Conservation (phyloP, 345 rosid genomes). For the Nephelium lappaceum region DNA sequence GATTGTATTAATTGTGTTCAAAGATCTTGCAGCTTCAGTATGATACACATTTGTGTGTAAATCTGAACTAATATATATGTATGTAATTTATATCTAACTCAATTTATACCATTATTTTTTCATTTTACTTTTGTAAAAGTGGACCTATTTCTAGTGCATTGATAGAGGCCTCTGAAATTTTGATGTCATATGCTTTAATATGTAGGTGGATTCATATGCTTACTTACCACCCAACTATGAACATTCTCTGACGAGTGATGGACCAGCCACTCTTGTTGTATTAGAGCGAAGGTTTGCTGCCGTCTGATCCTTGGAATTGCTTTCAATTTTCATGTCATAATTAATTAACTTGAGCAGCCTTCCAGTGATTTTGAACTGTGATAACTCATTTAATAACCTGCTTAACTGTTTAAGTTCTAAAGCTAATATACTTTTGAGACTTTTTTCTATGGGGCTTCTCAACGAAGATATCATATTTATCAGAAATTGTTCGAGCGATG, state of each 20-base stretch:
- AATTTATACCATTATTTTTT: not conserved
- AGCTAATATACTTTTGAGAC: not conserved
- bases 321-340: constrained; percentile 15
- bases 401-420: not conserved
- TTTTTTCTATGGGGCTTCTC: constrained; percentile 8
- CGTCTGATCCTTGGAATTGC: not conserved
- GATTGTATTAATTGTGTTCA: not conserved
- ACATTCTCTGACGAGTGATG: constrained; percentile 56
- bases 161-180: not conserved
- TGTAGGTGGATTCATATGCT: constrained; percentile 87
- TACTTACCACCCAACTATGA: constrained; percentile 77
- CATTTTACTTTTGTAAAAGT: constrained; percentile 6
- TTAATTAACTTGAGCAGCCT: not conserved
- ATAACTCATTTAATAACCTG: not conserved
- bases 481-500: not conserved
- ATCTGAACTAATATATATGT: not conserved
- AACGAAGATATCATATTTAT: constrained; percentile 6
- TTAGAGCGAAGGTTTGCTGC: constrained; percentile 67
- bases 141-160: not conserved
- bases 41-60: not conserved
- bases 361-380: not conserved
- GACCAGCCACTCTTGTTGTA: constrained; percentile 67
- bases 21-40: not conserved
- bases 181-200: constrained; percentile 13
- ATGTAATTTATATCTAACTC: not conserved